Evolutionary conservation across 345 rosid genomes (phyloP), one percentile per base, ranked within the genome.

Genomic region (Boechera divaricarpa): DNA sequence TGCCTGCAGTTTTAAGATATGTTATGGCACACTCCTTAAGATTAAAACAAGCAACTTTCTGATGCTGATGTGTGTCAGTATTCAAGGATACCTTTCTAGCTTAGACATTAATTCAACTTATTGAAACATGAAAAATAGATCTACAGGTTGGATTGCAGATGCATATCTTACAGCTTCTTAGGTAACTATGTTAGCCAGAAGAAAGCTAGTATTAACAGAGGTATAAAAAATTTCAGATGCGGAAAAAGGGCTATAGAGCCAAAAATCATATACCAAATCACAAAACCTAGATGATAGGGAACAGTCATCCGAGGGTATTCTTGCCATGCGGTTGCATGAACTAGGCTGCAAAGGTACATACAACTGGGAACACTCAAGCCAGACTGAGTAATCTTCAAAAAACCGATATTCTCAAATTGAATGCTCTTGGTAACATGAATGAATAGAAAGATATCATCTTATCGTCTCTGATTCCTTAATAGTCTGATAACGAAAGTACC

Each of bases 1-100:
- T 84, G 85, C 87, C 98, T 94, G 87, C 81, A 73, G 53, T 44
- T 67, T 65, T 60, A 55, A 51, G 66, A 72, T 21, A 76, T 57
- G 69, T 62, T 60, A 67, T 24, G 33, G 29, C 24, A 56, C 26
- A 63, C 16, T 57, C 41, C 51, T 35, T 59, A 35, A n/a, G 45
- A 24, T 18, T 36, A 0, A 26, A 42, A 35, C 3, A 59, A 32
- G 6, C 21, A 26, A 29, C 15, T 49, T 67, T 51, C 6, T 44
- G 56, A 41, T 1, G 41, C 66, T 35, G 28, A 66, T 72, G 38
- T 41, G 48, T 11, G n/a, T 55, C 64, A 24, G 18, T 21, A 21
- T 47, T 7, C 1, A 44, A 52, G 44, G 33, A 42, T 39, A 41
- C 39, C 51, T 16, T 54, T 49, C 33, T 47, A 15, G n/a, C 42